Evolutionary conservation across 2,329 filamentous ascomycete species (phyloP), one percentile per base, ranked within the genome.

Genomic region (Leptographium procerum): DNA sequence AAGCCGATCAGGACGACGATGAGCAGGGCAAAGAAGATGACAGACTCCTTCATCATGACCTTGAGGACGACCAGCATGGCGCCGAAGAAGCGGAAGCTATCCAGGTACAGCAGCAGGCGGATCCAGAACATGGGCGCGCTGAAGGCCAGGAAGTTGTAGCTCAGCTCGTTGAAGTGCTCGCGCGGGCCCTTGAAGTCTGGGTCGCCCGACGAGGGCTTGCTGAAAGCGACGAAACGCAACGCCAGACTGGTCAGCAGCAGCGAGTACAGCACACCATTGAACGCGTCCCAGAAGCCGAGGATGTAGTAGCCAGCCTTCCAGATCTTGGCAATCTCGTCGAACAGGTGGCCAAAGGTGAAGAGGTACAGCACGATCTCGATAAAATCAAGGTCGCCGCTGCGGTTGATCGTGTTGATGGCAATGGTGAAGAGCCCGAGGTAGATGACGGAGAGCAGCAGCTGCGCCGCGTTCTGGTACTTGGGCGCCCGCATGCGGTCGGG

Each of bases 1-100:
- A 99, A 99, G 13, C 85, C 89, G 36, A 92, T 70, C 60, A 96
- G 79, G 59, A 99, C 86, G 56, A 97, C 85, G 55, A 88, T 75
- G 11, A 99, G 79, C 22, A 99, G 78, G 1, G 91, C 90, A 67
- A 99, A 99, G 77, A 99, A 99, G 63, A 97, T 97, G 65, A 96
- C 77, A 0, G 89, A 95, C 71, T 92, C 88, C 67, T 89, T 90
- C 87, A 92, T 91, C 88, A 92, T 91, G 56, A 91, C 88, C 70
- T 97, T 95, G 51, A 99, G 77, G 2, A 99, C 91, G 2, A 99
- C 92, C 1, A 99, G 82, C 94, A 99, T 99, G 55, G 92, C 91
- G 28, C 94, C 94, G 67, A 99, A 99, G 77, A 99, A 99, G 58
- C 89, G 85, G 78, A 95, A 83, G 36, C 88, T 89, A 72, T 99